Conservation (phyloP, 2,329 filamentous ascomycete species). For the Ophiostoma triangulosporum region DNA sequence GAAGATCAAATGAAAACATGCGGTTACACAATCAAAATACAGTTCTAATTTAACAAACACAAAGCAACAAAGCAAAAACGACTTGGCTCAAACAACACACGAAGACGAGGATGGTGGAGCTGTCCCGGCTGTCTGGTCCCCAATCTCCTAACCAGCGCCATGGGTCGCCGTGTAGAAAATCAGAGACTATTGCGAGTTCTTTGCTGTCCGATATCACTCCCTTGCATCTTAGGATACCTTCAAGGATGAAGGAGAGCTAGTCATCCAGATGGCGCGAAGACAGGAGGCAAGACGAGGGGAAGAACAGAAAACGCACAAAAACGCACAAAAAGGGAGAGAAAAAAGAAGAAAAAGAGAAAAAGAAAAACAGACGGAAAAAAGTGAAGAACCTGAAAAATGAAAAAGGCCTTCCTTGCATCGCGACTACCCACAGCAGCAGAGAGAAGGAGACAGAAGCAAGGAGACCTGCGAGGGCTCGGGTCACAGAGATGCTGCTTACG, state of each 20-base stretch:
- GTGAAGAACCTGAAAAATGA: background rate
- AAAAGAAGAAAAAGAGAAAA: background rate
- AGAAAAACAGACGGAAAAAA: background rate
- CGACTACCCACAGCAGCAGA: background rate
- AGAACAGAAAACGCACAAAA: background rate
- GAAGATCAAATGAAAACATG: too few relatives aligned
- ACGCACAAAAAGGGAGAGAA: background rate
- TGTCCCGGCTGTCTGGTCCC: constrained; percentile 9
- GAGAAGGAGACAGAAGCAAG: background rate
- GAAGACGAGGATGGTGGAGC: too few relatives aligned
- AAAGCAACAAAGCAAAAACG: too few relatives aligned
- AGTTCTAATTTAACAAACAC: too few relatives aligned
- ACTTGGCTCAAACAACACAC: too few relatives aligned
- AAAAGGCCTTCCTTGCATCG: background rate
- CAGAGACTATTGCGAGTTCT: too few relatives aligned
- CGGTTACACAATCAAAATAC: too few relatives aligned
- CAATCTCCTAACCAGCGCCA: constrained; percentile 7
- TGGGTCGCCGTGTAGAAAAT: background rate
- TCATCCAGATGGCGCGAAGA: background rate
- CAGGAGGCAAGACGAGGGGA: background rate
- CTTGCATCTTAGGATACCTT: constrained; percentile 2
- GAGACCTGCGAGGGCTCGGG: too few relatives aligned
- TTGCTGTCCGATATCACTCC: too few relatives aligned
- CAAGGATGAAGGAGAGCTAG: too few relatives aligned
- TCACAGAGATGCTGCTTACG: too few relatives aligned